Percentiles rank a stretch among this genome's conserved stretches.
Conservation (phyloP, 768 basidiomycete genomes). For the Heimioporus sp. region DNA sequence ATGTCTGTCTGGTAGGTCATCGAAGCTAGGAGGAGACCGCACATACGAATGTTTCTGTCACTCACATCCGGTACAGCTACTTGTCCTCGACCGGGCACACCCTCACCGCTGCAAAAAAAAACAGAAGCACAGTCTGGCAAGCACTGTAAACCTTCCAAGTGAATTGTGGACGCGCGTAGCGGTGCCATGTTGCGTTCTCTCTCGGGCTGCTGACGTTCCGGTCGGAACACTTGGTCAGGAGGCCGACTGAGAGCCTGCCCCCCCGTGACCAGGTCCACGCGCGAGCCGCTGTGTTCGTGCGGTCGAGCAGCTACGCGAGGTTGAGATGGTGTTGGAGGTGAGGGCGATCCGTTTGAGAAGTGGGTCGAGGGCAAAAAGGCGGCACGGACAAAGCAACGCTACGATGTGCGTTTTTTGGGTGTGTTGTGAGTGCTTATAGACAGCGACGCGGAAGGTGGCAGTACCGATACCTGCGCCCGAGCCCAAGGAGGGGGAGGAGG, state of each 20-base stretch:
- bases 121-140: slow-evolving; percentile 95
- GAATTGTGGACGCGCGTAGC: slow-evolving; percentile 73
- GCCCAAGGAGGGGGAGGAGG: not conserved
- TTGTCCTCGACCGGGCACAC: slow-evolving; percentile 87
- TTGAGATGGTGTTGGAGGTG: slow-evolving; percentile 87
- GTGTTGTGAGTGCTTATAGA: not conserved
- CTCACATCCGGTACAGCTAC: slow-evolving; percentile 29
- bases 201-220: slow-evolving; percentile 94
- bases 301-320: slow-evolving; percentile 88
- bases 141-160: slow-evolving; percentile 91
- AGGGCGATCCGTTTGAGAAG: slow-evolving; percentile 87
- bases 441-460: slow-evolving; percentile 31
- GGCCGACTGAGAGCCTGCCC: too few relatives aligned
- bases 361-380: slow-evolving; percentile 80
- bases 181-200: slow-evolving; percentile 38
- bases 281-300: too few relatives aligned
- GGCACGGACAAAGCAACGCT: slow-evolving; percentile 65
- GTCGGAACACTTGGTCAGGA: slow-evolving; percentile 89
- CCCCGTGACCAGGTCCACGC: too few relatives aligned
- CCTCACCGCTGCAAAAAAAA: slow-evolving; percentile 51
- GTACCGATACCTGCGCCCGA: slow-evolving; percentile 10
- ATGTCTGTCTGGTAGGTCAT: too few relatives aligned
- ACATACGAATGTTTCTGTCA: not conserved
- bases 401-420: slow-evolving; percentile 32
- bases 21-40: too few relatives aligned